Evolutionary conservation across 75 land plant genomes (phyloP).

Genomic region (Azolla pinnata): DNA sequence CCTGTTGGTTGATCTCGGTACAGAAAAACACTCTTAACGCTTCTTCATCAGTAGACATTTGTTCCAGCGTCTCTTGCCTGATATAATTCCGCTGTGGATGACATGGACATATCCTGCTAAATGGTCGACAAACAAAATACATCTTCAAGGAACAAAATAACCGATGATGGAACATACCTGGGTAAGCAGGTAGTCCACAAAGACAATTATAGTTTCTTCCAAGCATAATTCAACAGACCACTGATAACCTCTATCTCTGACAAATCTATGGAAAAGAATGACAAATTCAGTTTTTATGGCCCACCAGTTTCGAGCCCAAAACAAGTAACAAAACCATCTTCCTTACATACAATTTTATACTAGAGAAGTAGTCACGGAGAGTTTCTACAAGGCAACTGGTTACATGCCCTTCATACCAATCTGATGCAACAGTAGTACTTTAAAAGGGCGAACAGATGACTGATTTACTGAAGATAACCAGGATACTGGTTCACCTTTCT

Average conservation of each 20-base stretch:
- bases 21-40: slow-evolving; percentile 74
- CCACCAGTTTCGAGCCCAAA: background rate
- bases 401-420: slow-evolving; percentile 82
- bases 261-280: slow-evolving; percentile 40
- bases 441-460: background rate
- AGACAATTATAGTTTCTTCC: slow-evolving; percentile 81
- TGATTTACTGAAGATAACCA: background rate
- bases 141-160: background rate
- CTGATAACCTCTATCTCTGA: slow-evolving; percentile 87
- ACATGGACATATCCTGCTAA: background rate
- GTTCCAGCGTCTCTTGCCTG: slow-evolving; percentile 81
- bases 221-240: slow-evolving; percentile 95
- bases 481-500: slow-evolving; percentile 58
- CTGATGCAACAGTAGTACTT: slow-evolving; percentile 27
- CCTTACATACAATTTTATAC: slow-evolving; percentile 66
- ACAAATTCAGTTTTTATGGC: background rate
- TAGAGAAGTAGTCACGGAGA: slow-evolving; percentile 83
- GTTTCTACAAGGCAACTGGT: slow-evolving; percentile 88
- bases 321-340: background rate
- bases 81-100: slow-evolving; percentile 60
- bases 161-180: slow-evolving; percentile 38
- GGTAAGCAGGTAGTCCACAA: slow-evolving; percentile 84
- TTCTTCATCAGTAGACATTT: slow-evolving; percentile 89
- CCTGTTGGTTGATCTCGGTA: slow-evolving; percentile 60
- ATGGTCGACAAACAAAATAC: slow-evolving; percentile 5